Evolutionary conservation across 1,284 basidiomycete species (phyloP).

Genomic region (Leccinum solheimii): DNA sequence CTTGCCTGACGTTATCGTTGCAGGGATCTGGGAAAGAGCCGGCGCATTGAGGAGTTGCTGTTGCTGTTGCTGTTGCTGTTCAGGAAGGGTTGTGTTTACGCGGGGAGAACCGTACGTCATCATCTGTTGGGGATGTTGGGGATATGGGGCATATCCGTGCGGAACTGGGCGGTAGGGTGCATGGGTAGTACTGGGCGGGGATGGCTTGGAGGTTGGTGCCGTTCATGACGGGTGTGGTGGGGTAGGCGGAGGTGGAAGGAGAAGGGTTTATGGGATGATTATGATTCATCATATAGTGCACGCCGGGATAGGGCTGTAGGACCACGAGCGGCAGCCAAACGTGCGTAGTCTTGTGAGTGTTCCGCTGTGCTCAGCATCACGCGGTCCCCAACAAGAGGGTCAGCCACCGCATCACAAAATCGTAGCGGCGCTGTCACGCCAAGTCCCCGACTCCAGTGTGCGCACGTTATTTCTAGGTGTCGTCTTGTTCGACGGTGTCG

Average conservation of each 20-base stretch:
- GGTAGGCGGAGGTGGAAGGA: constrained; percentile 38
- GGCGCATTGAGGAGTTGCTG: constrained; percentile 32
- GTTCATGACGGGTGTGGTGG: constrained; percentile 43
- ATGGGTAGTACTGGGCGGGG: constrained; percentile 58
- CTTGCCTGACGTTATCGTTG: constrained; percentile 45
- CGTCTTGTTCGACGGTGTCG: no score
- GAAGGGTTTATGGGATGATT: constrained; percentile 57
- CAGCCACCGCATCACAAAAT: no score
- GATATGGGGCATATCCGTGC: constrained; percentile 55
- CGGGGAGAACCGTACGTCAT: constrained; percentile 61
- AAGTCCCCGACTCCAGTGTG: no score
- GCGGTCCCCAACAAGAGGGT: no score
- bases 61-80: constrained; percentile 35
- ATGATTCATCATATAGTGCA: constrained; percentile 62
- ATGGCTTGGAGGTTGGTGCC: constrained; percentile 45
- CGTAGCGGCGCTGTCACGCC: no score
- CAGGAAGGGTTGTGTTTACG: constrained; percentile 33
- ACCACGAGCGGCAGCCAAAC: constrained; percentile 39
- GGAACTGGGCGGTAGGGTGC: constrained; percentile 47
- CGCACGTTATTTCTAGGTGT: no score
- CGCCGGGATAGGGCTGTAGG: constrained; percentile 50
- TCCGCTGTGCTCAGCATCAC: constrained; percentile 29
- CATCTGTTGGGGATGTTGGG: constrained; percentile 62
- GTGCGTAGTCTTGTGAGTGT: constrained; percentile 35
- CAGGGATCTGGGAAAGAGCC: constrained; percentile 38